Percentiles rank a stretch among this genome's conserved stretches.
phyloP scores from a whole-genome alignment of 495 filamentous ascomycete genomes.

The Trichoderma parareesei region DNA sequence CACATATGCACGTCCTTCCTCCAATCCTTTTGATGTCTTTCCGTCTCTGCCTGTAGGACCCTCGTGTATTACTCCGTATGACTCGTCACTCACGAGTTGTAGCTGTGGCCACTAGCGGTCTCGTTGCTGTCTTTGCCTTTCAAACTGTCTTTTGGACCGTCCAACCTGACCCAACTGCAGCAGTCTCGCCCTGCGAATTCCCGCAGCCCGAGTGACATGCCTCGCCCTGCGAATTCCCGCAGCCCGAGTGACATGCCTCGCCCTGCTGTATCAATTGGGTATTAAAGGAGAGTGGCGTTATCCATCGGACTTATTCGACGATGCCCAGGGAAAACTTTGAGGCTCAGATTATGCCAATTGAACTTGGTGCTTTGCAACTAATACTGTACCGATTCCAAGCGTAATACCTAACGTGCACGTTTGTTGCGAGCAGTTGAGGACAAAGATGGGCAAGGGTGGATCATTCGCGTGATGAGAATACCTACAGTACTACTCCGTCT shows the following conservation, averaged over 20 bases:
- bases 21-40: not conserved
- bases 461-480: not conserved
- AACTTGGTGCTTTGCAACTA: not conserved
- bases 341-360: not conserved
- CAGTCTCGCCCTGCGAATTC: slow-evolving; percentile 4
- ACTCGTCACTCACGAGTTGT: not conserved
- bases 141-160: not conserved
- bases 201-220: slow-evolving; percentile 4
- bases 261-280: not conserved
- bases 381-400: not conserved
- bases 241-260: too few relatives aligned
- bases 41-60: not conserved
- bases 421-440: not conserved
- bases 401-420: not conserved
- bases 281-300: not conserved
- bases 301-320: not conserved
- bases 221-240: too few relatives aligned
- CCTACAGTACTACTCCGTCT: not conserved
- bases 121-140: not conserved
- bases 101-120: not conserved
- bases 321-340: not conserved
- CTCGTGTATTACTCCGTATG: not conserved
- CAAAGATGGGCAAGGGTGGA: not conserved
- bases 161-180: not conserved
- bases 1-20: not conserved